phyloP scores from a whole-genome alignment of 805 yeast genomes.

The Middelhovenomyces tepae region DNA sequence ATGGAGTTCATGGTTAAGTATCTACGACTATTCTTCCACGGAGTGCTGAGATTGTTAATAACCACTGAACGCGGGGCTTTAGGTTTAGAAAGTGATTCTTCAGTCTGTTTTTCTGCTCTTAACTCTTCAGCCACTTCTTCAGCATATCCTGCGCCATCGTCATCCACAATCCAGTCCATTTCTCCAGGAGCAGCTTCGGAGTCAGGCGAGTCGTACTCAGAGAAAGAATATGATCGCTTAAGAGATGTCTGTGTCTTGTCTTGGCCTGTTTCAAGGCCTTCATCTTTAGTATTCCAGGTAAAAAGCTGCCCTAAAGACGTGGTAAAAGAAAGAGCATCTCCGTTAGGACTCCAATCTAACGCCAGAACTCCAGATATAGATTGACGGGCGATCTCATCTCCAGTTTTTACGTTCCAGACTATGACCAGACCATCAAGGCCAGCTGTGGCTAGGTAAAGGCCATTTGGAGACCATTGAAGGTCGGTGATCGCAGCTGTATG shows the following conservation, averaged over 20 bases:
- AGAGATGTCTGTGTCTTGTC: constrained; percentile 25
- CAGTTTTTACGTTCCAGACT: constrained; percentile 45
- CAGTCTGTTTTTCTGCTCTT: neutral
- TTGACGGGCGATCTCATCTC: constrained; percentile 28
- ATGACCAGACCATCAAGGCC: constrained; percentile 42
- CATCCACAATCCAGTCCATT: constrained; percentile 54
- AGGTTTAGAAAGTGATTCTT: neutral
- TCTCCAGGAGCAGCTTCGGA: constrained; percentile 31
- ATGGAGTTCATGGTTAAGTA: constrained; percentile 71
- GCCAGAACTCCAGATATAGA: neutral
- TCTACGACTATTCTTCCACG: constrained; percentile 56
- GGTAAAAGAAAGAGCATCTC: constrained; percentile 16
- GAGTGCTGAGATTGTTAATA: constrained; percentile 10
- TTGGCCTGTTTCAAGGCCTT: neutral
- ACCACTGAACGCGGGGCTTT: neutral
- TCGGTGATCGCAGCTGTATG: constrained; percentile 36
- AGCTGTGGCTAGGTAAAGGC: constrained; percentile 50
- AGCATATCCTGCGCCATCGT: constrained; percentile 46
- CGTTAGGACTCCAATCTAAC: constrained; percentile 1
- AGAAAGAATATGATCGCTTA: constrained; percentile 22
- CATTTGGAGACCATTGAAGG: constrained; percentile 53
- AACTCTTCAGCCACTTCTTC: constrained; percentile 9
- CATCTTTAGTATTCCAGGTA: constrained; percentile 12
- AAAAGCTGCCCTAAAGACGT: constrained; percentile 27
- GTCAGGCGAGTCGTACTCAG: constrained; percentile 8